A percentile compares a stretch with the other conserved stretches of the same genome.
phyloP scores from a whole-genome alignment of 306 rosid species.

The Rosa multiflora region DNA sequence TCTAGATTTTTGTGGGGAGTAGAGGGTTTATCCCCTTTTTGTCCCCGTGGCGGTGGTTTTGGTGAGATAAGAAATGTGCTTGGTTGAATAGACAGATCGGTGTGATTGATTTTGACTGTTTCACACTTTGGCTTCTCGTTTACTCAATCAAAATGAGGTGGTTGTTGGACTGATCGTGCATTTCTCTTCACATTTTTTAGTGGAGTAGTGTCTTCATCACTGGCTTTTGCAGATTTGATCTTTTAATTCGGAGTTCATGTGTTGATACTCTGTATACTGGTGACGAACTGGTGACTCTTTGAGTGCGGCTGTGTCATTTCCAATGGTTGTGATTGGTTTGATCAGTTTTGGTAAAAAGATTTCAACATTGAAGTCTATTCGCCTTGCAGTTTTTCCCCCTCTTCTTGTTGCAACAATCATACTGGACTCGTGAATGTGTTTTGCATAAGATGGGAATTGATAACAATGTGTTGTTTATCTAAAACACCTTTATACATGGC shows the following conservation, averaged over 20 bases:
- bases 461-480: neutral
- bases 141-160: neutral
- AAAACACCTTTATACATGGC: neutral
- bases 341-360: neutral
- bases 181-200: constrained; percentile 20
- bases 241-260: constrained; percentile 21
- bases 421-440: neutral
- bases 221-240: constrained; percentile 13
- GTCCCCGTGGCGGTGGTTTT: constrained; percentile 10
- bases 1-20: constrained; percentile 29
- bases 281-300: neutral
- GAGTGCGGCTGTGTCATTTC: constrained; percentile 9
- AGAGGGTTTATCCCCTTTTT: constrained; percentile 10
- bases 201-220: constrained; percentile 16
- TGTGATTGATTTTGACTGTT: constrained; percentile 22
- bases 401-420: neutral
- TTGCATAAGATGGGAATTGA: constrained; percentile 5
- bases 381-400: neutral
- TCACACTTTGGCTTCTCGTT: neutral
- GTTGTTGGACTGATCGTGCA: constrained; percentile 32
- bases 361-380: constrained; percentile 16
- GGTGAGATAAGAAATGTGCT: constrained; percentile 21
- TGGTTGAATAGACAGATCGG: constrained; percentile 48
- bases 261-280: neutral
- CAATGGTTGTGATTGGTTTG: neutral